phyloP scores from a whole-genome alignment of 176 grass and related monocot genomes.

The Oryza meyeriana region DNA sequence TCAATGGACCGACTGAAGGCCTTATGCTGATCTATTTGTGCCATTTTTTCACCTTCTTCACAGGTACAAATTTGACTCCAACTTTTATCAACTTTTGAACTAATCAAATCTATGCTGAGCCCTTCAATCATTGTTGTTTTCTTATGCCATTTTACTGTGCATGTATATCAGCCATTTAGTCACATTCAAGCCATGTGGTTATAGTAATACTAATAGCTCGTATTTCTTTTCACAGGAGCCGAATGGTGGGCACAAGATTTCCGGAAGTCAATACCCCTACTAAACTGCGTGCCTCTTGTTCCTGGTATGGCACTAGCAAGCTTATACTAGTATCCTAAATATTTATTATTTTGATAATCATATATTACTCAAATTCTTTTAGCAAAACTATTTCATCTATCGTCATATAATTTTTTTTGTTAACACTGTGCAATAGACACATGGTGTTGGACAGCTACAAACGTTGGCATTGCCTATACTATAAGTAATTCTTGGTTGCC shows the following conservation, averaged over 20 bases:
- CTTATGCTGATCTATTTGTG: slow-evolving; percentile 97
- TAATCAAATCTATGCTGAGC: neutral
- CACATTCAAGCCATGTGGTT: neutral
- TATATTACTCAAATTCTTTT: neutral
- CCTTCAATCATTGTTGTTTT: slow-evolving; percentile 2
- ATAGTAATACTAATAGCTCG: slow-evolving; percentile 16
- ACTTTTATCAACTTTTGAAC: neutral
- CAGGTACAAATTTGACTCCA: slow-evolving; percentile 44
- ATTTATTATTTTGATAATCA: neutral
- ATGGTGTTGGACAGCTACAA: neutral
- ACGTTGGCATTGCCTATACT: slow-evolving; percentile 18
- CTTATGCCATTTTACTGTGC: neutral
- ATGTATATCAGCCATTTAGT: slow-evolving; percentile 2
- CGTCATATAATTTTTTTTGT: neutral
- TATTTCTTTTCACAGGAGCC: slow-evolving; percentile 65
- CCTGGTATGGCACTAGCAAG: slow-evolving; percentile 59
- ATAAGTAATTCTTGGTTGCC: slow-evolving; percentile 3
- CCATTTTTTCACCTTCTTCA: slow-evolving; percentile 89
- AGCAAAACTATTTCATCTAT: neutral
- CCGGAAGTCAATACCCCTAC: slow-evolving; percentile 71
- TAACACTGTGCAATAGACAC: slow-evolving; percentile 5
- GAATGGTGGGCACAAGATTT: slow-evolving; percentile 98
- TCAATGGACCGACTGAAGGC: slow-evolving; percentile 97
- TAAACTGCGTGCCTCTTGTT: slow-evolving; percentile 80
- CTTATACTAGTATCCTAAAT: slow-evolving; percentile 5